Evolutionary conservation across 1,284 basidiomycete genomes (phyloP).

Genomic region (Rhodotorula sp.): DNA sequence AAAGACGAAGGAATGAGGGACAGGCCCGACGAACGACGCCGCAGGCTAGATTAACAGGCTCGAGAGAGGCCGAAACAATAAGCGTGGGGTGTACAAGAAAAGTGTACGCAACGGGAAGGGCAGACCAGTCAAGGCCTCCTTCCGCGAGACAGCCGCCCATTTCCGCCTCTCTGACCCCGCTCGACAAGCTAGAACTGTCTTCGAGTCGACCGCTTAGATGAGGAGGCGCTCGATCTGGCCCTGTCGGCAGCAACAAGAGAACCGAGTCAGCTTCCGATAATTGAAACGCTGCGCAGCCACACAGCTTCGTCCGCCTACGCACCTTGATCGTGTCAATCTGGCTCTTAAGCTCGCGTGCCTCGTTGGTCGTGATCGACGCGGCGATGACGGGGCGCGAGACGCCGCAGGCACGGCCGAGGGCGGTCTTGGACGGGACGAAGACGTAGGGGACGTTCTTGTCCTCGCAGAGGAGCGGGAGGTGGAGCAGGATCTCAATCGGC

Average conservation of each 20-base stretch:
- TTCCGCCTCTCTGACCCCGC: too few relatives aligned
- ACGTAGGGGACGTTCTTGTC: conserved; percentile 81
- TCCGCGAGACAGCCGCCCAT: background rate
- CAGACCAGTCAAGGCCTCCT: conserved; percentile 24
- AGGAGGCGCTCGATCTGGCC: conserved; percentile 77
- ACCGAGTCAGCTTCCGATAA: background rate
- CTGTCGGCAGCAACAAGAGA: conserved; percentile 32
- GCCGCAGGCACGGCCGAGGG: conserved; percentile 92
- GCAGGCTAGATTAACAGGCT: background rate
- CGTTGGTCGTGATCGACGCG: conserved; percentile 91
- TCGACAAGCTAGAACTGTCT: background rate
- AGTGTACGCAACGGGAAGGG: background rate
- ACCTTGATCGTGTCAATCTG: conserved; percentile 86
- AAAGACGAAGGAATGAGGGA: too few relatives aligned
- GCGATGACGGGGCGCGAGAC: conserved; percentile 95
- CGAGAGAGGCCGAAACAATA: background rate
- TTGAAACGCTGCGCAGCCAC: too few relatives aligned
- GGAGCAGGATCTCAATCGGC: conserved; percentile 95
- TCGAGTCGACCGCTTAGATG: conserved; percentile 49
- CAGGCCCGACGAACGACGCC: too few relatives aligned
- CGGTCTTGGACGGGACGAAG: conserved; percentile 91
- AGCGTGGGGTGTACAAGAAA: background rate
- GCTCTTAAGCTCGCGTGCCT: conserved; percentile 84
- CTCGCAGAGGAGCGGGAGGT: conserved; percentile 95
- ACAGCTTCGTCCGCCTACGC: background rate